phyloP scores from a whole-genome alignment of 1,284 basidiomycete genomes.

The Trichosporon sp. region DNA sequence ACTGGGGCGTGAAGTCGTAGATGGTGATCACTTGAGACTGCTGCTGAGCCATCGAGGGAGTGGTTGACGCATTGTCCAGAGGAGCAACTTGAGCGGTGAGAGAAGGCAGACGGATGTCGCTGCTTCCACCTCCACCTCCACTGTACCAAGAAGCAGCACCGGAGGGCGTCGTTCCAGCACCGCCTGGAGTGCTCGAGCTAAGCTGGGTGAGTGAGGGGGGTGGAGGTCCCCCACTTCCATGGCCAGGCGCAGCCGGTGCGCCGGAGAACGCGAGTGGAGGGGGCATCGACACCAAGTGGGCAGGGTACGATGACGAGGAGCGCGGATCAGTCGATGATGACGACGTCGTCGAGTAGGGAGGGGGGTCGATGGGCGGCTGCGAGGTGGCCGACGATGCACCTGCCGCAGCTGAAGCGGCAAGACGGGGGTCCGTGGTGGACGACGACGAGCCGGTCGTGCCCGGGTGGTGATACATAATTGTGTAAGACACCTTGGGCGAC shows the following conservation, averaged over 20 bases:
- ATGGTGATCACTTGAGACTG: constrained; percentile 20
- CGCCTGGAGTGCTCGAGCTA: not conserved
- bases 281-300: not conserved
- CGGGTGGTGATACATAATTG: constrained; percentile 2
- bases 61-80: not conserved
- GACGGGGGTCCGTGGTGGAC: constrained; percentile 1
- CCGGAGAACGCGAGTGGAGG: not conserved
- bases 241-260: not conserved
- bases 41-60: not conserved
- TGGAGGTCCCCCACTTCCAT: constrained; percentile 1
- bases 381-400: not conserved
- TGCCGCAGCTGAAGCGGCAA: not conserved
- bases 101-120: not conserved
- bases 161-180: constrained; percentile 1
- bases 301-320: not conserved
- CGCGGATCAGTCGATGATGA: constrained; percentile 3
- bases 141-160: constrained; percentile 2
- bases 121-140: constrained; percentile 4
- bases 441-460: not conserved
- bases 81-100: constrained; percentile 1
- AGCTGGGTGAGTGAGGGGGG: not conserved
- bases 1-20: constrained; percentile 25
- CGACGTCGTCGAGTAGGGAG: not conserved
- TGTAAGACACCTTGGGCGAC: not conserved
- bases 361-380: not conserved